phyloP scores from a whole-genome alignment of 768 basidiomycete genomes.

The Tephrocybe sp. region DNA sequence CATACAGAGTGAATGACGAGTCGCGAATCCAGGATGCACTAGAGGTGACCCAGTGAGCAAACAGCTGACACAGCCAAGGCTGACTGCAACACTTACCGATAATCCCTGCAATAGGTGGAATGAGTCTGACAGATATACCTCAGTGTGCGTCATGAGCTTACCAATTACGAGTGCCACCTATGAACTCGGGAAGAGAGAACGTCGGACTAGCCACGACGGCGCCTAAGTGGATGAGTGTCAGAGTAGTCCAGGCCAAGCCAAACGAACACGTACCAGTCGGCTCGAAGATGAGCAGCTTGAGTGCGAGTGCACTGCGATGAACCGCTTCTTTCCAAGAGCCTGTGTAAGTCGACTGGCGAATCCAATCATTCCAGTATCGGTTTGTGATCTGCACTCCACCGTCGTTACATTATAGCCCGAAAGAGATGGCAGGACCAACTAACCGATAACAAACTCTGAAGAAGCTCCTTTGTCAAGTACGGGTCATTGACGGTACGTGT shows the following conservation, averaged over 20 bases:
- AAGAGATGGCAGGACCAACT: background rate
- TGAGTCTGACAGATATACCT: background rate
- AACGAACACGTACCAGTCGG: constrained; percentile 58
- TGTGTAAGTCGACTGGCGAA: constrained; percentile 82
- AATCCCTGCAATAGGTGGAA: background rate
- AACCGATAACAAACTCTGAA: constrained; percentile 50
- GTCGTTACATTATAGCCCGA: background rate
- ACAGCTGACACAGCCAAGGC: background rate
- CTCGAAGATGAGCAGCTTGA: constrained; percentile 91
- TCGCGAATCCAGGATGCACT: constrained; percentile 94
- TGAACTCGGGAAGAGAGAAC: constrained; percentile 89
- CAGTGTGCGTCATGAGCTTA: constrained; percentile 23
- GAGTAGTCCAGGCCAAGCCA: background rate
- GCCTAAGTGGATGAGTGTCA: constrained; percentile 34
- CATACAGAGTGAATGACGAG: constrained; percentile 93
- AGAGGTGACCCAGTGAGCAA: background rate
- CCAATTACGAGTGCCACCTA: constrained; percentile 91
- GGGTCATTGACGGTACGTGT: constrained; percentile 61
- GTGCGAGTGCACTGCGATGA: constrained; percentile 85
- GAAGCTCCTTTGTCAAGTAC: constrained; percentile 60
- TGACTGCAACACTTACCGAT: background rate
- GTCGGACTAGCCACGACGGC: constrained; percentile 95
- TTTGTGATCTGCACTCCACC: constrained; percentile 60
- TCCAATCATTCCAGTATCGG: constrained; percentile 86
- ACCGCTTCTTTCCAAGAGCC: constrained; percentile 97